These are phyloP conservation scores for Gamsiella multidivaricata DNA, from an alignment of 192 early-diverging fungal genomes.

Conservation along the genomic window DNA sequence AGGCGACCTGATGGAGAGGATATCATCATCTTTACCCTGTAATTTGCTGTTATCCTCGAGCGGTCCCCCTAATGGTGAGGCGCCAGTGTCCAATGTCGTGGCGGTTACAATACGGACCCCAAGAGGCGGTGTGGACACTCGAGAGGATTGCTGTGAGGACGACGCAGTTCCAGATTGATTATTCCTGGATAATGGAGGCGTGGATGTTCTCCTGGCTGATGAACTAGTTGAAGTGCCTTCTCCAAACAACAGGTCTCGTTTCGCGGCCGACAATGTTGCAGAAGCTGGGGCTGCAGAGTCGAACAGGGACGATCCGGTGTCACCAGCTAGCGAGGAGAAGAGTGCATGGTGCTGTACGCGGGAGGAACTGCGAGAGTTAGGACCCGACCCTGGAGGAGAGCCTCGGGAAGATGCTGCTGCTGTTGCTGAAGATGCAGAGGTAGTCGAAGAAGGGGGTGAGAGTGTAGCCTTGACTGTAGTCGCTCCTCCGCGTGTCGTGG, in stretches of 20 bases:
- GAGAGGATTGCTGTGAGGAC: slow-evolving; percentile 10
- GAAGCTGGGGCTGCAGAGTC: slow-evolving; percentile 18
- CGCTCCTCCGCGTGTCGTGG: slow-evolving; percentile 32
- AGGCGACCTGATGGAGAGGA: slow-evolving; percentile 16
- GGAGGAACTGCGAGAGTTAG: slow-evolving; percentile 43
- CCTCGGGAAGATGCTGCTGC: slow-evolving; percentile 2
- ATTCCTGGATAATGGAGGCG: slow-evolving; percentile 27
- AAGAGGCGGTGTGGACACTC: slow-evolving; percentile 24
- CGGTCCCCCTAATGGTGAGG: slow-evolving; percentile 19
- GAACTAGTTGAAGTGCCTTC: slow-evolving; percentile 11
- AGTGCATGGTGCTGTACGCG: slow-evolving; percentile 42
- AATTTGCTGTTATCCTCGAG: slow-evolving; percentile 8
- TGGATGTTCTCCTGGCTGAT: slow-evolving; percentile 27
- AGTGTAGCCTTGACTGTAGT: slow-evolving; percentile 31
- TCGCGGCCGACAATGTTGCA: slow-evolving; percentile 25
- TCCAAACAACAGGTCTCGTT: slow-evolving; percentile 42
- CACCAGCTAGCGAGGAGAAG: slow-evolving; percentile 33
- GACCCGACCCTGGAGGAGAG: slow-evolving; percentile 31
- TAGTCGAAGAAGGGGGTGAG: slow-evolving; percentile 23
- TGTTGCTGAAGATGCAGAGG: not conserved
- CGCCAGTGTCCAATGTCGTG: slow-evolving; percentile 19
- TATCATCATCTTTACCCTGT: slow-evolving; percentile 11
- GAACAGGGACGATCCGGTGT: slow-evolving; percentile 34
- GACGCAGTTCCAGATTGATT: not conserved
- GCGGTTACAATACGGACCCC: not conserved